Base-by-base conservation (phyloP, 768 basidiomycete genomes). In the Boletus eberwhitei region DNA sequence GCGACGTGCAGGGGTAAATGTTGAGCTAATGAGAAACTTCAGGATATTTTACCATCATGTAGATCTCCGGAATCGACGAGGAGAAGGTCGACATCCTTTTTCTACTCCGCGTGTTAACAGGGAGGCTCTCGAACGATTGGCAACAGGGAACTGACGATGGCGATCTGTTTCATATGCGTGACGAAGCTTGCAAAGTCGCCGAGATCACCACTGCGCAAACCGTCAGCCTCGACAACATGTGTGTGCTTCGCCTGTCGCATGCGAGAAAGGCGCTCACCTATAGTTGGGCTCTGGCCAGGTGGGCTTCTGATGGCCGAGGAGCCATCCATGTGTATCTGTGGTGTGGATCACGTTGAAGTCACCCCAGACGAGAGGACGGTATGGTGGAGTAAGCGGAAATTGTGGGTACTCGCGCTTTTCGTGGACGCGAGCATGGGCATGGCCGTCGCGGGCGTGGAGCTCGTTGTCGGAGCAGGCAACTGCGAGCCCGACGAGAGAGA, bases 101-200 rank as follows among this genome's bases (percentile, higher is more conserved):
- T 69, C 77, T 85, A 54, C 4, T 22, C 24, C 22, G 31, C 41
- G 21, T 36, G 43, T 61, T 8, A 57, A 42, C 36, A 31, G 21
- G 14, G 32, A 57, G 31, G 42, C 5, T n/a, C 17, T 29, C 19
- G 21, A 52, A 37, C 4, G 26, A 37, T 16, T 8, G 9, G 29
- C 4, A 19, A 17, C 4, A 29, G 31, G 35, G 6, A 9, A 58
- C 75, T 34, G 55, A 85, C 85, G 44, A 78, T 49, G 4, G 93
- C 92, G 40, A 87, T 75, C 35, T 79, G 64, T 72, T 93, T 90
- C 86, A 95, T 87, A 55, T 90, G 89, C 2, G 80, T 61, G 14
- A 91, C 86, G 59, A 95, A 97, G n/a, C 88, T 90, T 37, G 86
- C 78, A 65, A 94, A 88, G 60, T 92, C 90, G n/a, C 91, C 93